Base-by-base conservation (phyloP, 192 early-diverging fungal species). In the Entophlyctis helioformis region DNA sequence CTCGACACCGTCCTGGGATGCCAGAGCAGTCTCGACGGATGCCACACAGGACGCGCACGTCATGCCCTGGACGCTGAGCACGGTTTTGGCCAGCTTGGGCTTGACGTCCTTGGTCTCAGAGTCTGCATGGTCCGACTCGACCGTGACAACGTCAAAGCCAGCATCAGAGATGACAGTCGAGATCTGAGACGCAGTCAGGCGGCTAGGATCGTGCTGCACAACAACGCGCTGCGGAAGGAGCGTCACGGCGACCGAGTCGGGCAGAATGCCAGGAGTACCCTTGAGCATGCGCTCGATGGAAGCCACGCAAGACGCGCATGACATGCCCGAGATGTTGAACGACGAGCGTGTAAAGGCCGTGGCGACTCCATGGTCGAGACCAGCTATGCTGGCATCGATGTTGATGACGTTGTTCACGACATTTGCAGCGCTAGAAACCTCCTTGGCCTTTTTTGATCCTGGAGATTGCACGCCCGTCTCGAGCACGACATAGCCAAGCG, bases 101-200 rank as follows among this genome's bases (percentile, higher is more conserved):
- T 18, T 10, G 32, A 36, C 36, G 24, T 12, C 10, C 16, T 39
- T 2, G 36, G 7, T n/a, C 6, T 15, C 37, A 13, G 7, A 19
- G 10, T 19, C 7, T 19, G 12, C 9, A 20, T 18, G 10, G 20
- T 26, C 21, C 34, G 35, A 3, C 56, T 42, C 2, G 19, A 59
- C 12, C 36, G 32, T 20, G 57, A 27, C n/a, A 51, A 71, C 61
- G 33, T 83, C 78, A 49, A 74, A 87, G 0, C 83, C 85, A 45
- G 72, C 56, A 34, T 72, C 72, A 12, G 75, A 67, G 27, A 87
- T 67, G 0, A 67, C 60, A 8, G 59, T 46, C 36, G 58, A 50
- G 21, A 85, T 48, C 0, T 19, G 3, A 5, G 25, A 19, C 6
- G 63, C 53, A 2, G 49, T 47, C 0, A 46, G 8, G 0, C 70